phyloP scores from a whole-genome alignment of 164 flowering plant species.

The Liquidambar formosana region DNA sequence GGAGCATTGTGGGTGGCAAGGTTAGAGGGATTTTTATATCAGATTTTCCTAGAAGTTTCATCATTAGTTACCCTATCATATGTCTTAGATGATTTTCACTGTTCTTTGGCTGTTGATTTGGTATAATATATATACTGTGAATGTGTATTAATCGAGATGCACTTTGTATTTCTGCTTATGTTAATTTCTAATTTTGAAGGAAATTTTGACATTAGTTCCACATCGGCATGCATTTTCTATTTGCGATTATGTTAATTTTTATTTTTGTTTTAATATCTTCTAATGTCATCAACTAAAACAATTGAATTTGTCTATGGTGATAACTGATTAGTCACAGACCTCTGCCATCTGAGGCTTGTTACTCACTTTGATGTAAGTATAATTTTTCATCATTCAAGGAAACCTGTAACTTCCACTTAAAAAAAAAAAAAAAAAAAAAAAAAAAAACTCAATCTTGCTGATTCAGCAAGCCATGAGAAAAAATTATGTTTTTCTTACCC shows the following conservation, averaged over 20 bases:
- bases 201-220: no score
- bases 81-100: no score
- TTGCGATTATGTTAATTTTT: background rate
- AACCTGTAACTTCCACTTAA: background rate
- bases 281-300: background rate
- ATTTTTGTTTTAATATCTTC: background rate
- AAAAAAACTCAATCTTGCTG: background rate
- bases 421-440: background rate
- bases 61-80: background rate
- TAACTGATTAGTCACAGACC: background rate
- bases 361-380: background rate
- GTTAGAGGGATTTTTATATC: conserved; percentile 29
- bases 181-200: background rate
- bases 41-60: background rate
- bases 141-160: background rate
- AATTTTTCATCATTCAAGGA: background rate
- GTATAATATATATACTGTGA: no score
- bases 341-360: background rate
- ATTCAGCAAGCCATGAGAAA: no score
- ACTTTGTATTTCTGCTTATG: background rate
- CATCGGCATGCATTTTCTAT: background rate
- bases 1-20: conserved; percentile 95
- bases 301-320: background rate
- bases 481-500: no score
- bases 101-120: no score